phyloP scores from a whole-genome alignment of 345 rosid species.

The Viola odorata region DNA sequence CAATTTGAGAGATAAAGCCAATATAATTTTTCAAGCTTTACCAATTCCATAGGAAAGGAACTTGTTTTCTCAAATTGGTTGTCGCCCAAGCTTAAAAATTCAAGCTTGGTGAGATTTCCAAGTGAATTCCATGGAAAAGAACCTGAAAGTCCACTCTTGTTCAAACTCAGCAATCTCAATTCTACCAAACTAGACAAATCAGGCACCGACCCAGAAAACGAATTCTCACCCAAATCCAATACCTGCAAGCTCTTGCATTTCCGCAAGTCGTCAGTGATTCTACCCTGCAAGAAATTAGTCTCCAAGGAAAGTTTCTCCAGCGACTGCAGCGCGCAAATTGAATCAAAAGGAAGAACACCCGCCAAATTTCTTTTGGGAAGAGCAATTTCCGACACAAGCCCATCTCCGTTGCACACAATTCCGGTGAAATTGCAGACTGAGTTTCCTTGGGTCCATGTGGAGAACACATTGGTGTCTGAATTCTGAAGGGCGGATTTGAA shows the following conservation, averaged over 20 bases:
- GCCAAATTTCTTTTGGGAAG: slow-evolving; percentile 38
- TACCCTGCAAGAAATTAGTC: slow-evolving; percentile 43
- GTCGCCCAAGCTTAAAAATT: slow-evolving; percentile 73
- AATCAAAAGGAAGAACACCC: slow-evolving; percentile 51
- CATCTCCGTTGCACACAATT: slow-evolving; percentile 39
- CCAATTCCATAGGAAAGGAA: slow-evolving; percentile 55
- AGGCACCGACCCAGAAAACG: slow-evolving; percentile 58
- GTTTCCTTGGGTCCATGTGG: slow-evolving; percentile 40
- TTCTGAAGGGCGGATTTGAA: slow-evolving; percentile 39
- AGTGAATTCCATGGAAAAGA: slow-evolving; percentile 68
- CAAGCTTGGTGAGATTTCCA: slow-evolving; percentile 38
- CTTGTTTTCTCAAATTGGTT: slow-evolving; percentile 38
- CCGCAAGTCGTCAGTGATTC: slow-evolving; percentile 29
- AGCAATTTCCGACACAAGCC: slow-evolving; percentile 48
- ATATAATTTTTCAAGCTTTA: slow-evolving; percentile 41
- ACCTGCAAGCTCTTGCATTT: slow-evolving; percentile 44
- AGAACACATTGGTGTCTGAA: slow-evolving; percentile 32
- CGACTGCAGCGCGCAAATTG: slow-evolving; percentile 44
- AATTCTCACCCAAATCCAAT: slow-evolving; percentile 54
- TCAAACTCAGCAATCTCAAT: slow-evolving; percentile 48
- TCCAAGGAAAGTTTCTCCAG: slow-evolving; percentile 50
- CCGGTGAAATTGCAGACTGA: slow-evolving; percentile 31
- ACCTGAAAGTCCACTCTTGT: slow-evolving; percentile 61
- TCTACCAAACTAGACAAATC: slow-evolving; percentile 39
- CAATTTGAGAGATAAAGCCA: slow-evolving; percentile 72